Conservation (phyloP, 2,329 filamentous ascomycete species). For the Lachnellula subtilissima region DNA sequence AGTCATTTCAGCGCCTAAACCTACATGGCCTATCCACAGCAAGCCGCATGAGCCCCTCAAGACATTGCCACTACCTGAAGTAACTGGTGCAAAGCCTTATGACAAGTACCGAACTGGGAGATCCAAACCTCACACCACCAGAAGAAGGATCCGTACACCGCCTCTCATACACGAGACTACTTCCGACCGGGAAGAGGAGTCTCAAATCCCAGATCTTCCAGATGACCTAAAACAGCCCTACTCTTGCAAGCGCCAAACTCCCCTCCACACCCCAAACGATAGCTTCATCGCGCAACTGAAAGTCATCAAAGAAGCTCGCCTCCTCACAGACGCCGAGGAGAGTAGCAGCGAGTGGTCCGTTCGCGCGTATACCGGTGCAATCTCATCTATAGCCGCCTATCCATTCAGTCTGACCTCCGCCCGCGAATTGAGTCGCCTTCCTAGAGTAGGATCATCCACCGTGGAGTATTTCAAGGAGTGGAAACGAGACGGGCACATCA, state of each 20-base stretch:
- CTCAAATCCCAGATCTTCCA: constrained; percentile 59
- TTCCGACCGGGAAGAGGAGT: constrained; percentile 64
- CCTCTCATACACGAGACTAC: constrained; percentile 64
- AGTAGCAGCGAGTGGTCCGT: constrained; percentile 83
- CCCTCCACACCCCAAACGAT: constrained; percentile 64
- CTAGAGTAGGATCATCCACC: constrained; percentile 78
- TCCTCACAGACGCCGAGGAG: constrained; percentile 69
- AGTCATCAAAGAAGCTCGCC: constrained; percentile 67
- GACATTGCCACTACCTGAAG: constrained; percentile 14
- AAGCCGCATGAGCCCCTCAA: constrained; percentile 2
- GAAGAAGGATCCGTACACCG: constrained; percentile 32
- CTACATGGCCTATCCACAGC: background rate
- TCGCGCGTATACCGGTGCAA: constrained; percentile 80
- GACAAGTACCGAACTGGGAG: constrained; percentile 13
- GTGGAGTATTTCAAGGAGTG: constrained; percentile 75
- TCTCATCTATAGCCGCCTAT: constrained; percentile 79
- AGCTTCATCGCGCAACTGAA: constrained; percentile 69
- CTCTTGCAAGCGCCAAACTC: constrained; percentile 76
- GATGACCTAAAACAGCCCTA: constrained; percentile 63
- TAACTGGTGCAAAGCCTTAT: constrained; percentile 18
- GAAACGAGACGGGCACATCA: constrained; percentile 52
- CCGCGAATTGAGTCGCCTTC: constrained; percentile 49
- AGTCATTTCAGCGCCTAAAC: constrained; percentile 5
- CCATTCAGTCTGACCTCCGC: constrained; percentile 41
- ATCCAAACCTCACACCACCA: constrained; percentile 9